Base-by-base conservation (phyloP, 257 asterid genomes). In the Orobanche coerulescens region DNA sequence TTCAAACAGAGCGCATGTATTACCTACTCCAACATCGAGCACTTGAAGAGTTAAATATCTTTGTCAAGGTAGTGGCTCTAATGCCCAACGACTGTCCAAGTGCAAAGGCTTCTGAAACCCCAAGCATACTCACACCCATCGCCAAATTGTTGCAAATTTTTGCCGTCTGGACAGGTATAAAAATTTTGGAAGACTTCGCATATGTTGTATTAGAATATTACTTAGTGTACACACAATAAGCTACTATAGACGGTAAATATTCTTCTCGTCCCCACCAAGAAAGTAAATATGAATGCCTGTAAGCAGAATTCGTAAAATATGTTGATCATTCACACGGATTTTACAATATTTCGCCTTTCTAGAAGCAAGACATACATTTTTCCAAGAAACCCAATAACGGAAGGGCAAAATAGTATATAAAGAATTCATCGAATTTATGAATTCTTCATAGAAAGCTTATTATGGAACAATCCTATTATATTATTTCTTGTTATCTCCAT, bases 21-120 rank as follows among this genome's bases (percentile, higher is more conserved):
- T 93, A 93, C 98, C 98, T 93, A 73, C 97, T 93, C 98, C 98
- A 93, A 79, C 95, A 93, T 59, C 97, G 89, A 67, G 98, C 97
- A 70, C 90, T 84, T 14, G 98, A 93, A 49, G 95, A 84, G 75
- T 93, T 88, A 65, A 93, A 83, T 63, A 89, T 76, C 69, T 76
- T 71, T 8, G 96, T 86, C 66, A 93, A 78, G 61, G 94, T 89
- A 63, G 66, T 61, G 30, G 98, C 91, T 59, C 77, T 40, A 44
- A 89, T 75, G 24, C 97, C 98, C 67, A 84, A 70, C 4, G 86
- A 82, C 72, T 93, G 98, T 12, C 98, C 98, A 26, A 93, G 96
- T 36, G 88, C 81, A 71, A 81, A 64, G 64, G 97, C 98, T 78
- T 93, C 98, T 7, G 98, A 93, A 52, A 86, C 94, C 63, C 97